Conservation (phyloP, 768 basidiomycete species). For the Collybia sordida region DNA sequence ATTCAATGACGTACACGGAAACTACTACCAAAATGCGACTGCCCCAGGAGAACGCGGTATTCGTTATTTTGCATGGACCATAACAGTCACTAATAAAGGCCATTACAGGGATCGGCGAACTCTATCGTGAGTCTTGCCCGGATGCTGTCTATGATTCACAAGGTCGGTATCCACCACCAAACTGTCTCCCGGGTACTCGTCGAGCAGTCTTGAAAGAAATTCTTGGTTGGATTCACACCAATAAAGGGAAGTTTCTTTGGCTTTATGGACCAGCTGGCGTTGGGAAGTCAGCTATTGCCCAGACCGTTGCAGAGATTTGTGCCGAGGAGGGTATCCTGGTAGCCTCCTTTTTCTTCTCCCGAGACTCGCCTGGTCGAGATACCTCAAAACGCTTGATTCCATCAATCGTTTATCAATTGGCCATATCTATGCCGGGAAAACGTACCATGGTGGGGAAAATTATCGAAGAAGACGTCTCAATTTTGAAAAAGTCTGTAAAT, state of each 20-base stretch:
- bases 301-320: slow-evolving; percentile 20
- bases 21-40: no score
- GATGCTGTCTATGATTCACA: slow-evolving; percentile 2
- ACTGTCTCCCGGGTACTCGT: background rate
- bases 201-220: background rate
- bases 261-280: slow-evolving; percentile 17
- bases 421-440: slow-evolving; percentile 2
- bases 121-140: no score
- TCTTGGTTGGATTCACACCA: background rate
- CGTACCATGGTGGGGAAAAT: background rate
- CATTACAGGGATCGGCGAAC: no score
- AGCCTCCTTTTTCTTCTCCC: slow-evolving; percentile 35
- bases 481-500: background rate
- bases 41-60: no score
- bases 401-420: slow-evolving; percentile 27
- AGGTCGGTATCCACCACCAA: slow-evolving; percentile 1
- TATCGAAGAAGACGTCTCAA: background rate
- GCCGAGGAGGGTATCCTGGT: slow-evolving; percentile 16
- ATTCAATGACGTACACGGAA: no score
- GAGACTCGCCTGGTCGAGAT: slow-evolving; percentile 21
- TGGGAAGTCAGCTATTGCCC: slow-evolving; percentile 23
- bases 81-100: no score
- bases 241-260: no score
- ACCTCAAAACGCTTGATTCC: slow-evolving; percentile 23
- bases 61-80: no score